Conservation (phyloP, 352 stramenopile species). For the Globisporangium rhizosaccharum region DNA sequence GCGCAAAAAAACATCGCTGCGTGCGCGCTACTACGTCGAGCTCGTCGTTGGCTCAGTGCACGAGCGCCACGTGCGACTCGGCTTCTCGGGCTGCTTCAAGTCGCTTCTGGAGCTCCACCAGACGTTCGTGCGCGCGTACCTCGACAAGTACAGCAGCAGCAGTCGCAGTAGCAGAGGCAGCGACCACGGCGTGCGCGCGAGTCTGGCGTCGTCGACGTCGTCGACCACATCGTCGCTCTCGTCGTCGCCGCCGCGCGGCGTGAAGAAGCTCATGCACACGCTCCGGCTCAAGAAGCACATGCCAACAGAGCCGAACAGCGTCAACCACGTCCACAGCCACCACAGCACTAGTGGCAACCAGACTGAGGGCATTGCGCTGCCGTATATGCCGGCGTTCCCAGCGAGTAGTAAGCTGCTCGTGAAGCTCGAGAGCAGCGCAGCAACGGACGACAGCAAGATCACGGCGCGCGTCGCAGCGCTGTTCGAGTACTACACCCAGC, state of each 20-base stretch:
- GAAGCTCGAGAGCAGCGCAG: slow-evolving; percentile 35
- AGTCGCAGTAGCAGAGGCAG: neutral
- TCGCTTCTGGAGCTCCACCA: slow-evolving; percentile 46
- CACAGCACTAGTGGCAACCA: slow-evolving; percentile 9
- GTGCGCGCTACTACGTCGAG: slow-evolving; percentile 71
- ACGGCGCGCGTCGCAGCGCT: slow-evolving; percentile 30
- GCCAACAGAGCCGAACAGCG: slow-evolving; percentile 6
- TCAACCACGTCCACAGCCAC: slow-evolving; percentile 4
- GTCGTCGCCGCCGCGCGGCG: slow-evolving; percentile 19
- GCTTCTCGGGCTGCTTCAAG: slow-evolving; percentile 63
- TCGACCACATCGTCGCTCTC: slow-evolving; percentile 38
- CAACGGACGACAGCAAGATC: slow-evolving; percentile 53
- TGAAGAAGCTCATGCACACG: slow-evolving; percentile 20
- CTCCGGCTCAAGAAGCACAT: slow-evolving; percentile 24
- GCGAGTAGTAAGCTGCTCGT: slow-evolving; percentile 41
- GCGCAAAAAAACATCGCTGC: slow-evolving; percentile 38
- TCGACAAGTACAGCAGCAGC: slow-evolving; percentile 27
- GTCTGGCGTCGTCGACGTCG: slow-evolving; percentile 33
- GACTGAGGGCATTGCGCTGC: slow-evolving; percentile 10
- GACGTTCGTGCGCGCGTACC: slow-evolving; percentile 33
- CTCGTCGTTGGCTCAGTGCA: slow-evolving; percentile 46
- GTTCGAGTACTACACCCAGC: slow-evolving; percentile 61
- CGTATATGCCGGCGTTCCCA: slow-evolving; percentile 37
- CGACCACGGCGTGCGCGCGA: slow-evolving; percentile 24
- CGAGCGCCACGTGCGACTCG: slow-evolving; percentile 47